These are phyloP conservation scores for Candida pini DNA, from an alignment of 805 yeast species.

Conservation along the genomic window DNA sequence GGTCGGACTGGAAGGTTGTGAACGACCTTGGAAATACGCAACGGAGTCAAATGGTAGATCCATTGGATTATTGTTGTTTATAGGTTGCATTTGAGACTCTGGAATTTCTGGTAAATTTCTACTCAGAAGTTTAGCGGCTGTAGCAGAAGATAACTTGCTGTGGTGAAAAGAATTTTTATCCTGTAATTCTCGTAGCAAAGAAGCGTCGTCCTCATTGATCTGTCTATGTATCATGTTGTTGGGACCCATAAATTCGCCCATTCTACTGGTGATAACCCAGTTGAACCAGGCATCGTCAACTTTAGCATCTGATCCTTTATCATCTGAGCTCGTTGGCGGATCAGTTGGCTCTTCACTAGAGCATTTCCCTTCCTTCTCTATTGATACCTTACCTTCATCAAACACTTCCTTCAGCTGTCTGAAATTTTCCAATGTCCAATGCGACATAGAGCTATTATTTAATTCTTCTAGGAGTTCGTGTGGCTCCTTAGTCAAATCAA, in stretches of 20 bases:
- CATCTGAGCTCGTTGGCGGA: neutral
- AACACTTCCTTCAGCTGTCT: neutral
- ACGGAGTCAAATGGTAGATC: neutral
- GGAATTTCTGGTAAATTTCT: neutral
- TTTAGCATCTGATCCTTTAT: neutral
- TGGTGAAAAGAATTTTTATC: too few relatives aligned
- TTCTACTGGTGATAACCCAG: constrained; percentile 6
- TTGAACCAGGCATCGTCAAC: constrained; percentile 11
- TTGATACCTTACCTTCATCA: neutral
- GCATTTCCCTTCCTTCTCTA: neutral
- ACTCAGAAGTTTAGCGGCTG: neutral
- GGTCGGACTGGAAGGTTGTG: neutral
- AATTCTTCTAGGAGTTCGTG: constrained; percentile 1
- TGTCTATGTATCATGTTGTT: neutral
- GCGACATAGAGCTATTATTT: constrained; percentile 2
- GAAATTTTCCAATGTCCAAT: constrained; percentile 2
- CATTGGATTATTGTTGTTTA: neutral
- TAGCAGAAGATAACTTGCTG: too few relatives aligned
- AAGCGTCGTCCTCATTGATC: neutral
- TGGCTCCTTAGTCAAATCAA: constrained; percentile 8
- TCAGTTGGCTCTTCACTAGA: neutral
- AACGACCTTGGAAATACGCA: neutral
- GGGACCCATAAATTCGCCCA: neutral
- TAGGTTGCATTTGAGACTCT: neutral
- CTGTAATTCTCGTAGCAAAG: neutral